Conservation (phyloP, 257 asterid genomes). For the Nyctanthes arbortristis region DNA sequence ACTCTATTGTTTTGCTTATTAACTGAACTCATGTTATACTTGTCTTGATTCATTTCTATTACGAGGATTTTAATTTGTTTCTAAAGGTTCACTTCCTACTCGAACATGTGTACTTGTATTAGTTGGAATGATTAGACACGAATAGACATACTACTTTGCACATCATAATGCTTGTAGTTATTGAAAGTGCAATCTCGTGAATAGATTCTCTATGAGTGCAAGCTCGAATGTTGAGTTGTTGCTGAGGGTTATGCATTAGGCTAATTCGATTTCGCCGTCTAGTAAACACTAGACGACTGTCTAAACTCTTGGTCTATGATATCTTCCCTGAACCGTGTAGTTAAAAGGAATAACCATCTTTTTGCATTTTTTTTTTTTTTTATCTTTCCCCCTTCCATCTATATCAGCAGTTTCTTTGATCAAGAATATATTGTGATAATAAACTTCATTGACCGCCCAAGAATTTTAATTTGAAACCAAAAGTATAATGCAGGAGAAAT, state of each 20-base stretch:
- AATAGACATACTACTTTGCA: no score
- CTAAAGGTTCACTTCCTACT: neutral
- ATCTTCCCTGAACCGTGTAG: no score
- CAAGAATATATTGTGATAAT: neutral
- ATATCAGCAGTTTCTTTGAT: neutral
- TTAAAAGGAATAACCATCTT: neutral
- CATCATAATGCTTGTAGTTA: no score
- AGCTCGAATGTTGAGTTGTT: neutral
- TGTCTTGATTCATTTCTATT: neutral
- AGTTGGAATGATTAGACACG: no score
- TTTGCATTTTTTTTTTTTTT: no score
- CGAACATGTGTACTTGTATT: no score
- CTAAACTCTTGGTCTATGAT: no score
- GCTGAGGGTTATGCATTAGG: neutral
- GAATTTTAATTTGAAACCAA: no score
- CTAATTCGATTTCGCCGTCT: neutral
- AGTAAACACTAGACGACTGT: neutral
- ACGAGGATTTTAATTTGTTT: neutral
- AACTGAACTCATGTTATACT: no score
- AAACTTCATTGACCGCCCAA: neutral
- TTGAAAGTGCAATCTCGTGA: no score
- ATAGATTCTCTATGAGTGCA: no score
- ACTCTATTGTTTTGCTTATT: no score
- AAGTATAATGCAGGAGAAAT: neutral
- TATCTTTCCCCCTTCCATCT: neutral